phyloP scores from a whole-genome alignment of 768 basidiomycete species.

The Mycena haematopus region DNA sequence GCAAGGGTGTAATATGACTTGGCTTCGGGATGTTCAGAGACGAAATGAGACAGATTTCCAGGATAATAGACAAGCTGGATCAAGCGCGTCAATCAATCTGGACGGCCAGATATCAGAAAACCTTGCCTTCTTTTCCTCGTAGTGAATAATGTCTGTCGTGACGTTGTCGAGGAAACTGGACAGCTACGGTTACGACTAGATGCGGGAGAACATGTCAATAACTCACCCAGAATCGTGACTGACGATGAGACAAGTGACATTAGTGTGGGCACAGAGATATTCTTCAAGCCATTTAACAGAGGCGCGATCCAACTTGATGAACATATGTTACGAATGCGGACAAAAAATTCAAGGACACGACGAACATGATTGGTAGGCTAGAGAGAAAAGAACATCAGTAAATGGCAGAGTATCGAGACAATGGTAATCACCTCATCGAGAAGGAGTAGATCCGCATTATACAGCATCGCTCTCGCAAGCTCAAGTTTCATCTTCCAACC shows the following conservation, averaged over 20 bases:
- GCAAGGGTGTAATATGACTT: slow-evolving; percentile 97
- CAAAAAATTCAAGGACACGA: slow-evolving; percentile 33
- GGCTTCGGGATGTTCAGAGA: slow-evolving; percentile 89
- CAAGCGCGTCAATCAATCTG: slow-evolving; percentile 23
- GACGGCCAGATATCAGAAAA: slow-evolving; percentile 22
- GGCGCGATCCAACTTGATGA: slow-evolving; percentile 69
- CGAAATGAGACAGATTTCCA: slow-evolving; percentile 91
- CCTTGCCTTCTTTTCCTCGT: slow-evolving; percentile 87
- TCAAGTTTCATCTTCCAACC: slow-evolving; percentile 99
- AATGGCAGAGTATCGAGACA: slow-evolving; percentile 12
- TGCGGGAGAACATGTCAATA: slow-evolving; percentile 1
- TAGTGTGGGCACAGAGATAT: slow-evolving; percentile 80
- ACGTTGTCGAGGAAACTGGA: slow-evolving; percentile 90
- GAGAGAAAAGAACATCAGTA: slow-evolving; percentile 26
- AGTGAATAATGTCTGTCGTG: slow-evolving; percentile 97
- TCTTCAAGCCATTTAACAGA: slow-evolving; percentile 94
- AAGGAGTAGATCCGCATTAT: slow-evolving; percentile 86
- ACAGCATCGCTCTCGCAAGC: slow-evolving; percentile 94
- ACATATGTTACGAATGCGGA: slow-evolving; percentile 21
- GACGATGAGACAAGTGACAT: slow-evolving; percentile 90
- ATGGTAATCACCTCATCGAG: slow-evolving; percentile 74
- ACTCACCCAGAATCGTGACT: slow-evolving; percentile 95
- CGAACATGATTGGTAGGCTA: slow-evolving; percentile 92
- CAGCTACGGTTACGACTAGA: slow-evolving; percentile 5
- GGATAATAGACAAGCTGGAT: slow-evolving; percentile 87